Base-by-base conservation (phyloP, 23 red algal species). In the Agarophyton chilense region DNA sequence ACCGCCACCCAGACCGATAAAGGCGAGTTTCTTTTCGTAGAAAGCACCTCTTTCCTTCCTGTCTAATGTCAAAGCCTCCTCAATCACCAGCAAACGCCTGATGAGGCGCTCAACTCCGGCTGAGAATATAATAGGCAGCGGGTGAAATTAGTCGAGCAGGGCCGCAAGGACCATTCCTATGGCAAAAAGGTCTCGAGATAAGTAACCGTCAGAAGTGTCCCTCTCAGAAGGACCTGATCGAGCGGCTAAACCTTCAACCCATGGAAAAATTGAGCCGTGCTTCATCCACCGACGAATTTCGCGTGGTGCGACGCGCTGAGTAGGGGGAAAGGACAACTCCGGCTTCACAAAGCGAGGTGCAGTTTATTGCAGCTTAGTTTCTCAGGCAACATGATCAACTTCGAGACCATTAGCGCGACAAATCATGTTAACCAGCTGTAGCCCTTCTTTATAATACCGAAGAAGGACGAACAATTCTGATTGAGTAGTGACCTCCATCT, bases 11-110 rank as follows among this genome's bases (percentile, higher is more conserved):
- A n/a, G n/a, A n/a, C 67, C 67, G 13, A 73, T 73, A 31, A 73
- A 73, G 9, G 9, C 43, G 9, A 73, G 67, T 38, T 73, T 42
- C 18, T 73, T 73, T n/a, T 73, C 67, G 67, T 39, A 73, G 67
- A 12, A 73, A 7, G 28, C 22, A 7, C 14, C 67, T 42, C 67
- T 7, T 6, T 73, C 31, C 67, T 73, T 73, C 43, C 14, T 14
- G 14, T 73, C 67, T 31, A 39, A 9, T 9, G 7, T 73, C 9
- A 40, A 34, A 9, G 67, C 67, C 39, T 22, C 10, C 31, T 73
- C 67, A 31, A 73, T 34, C 8, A 73, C 35, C 22, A 73, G 7
- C 10, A 73, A 31, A 8, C 67, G 5, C 13, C 67, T 10, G 10
- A 73, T 31, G 7, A 73, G 10, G 10, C 67, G 7, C 31, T 73